phyloP scores from a whole-genome alignment of 1,284 basidiomycete genomes.

The Amylostereum areolatum region DNA sequence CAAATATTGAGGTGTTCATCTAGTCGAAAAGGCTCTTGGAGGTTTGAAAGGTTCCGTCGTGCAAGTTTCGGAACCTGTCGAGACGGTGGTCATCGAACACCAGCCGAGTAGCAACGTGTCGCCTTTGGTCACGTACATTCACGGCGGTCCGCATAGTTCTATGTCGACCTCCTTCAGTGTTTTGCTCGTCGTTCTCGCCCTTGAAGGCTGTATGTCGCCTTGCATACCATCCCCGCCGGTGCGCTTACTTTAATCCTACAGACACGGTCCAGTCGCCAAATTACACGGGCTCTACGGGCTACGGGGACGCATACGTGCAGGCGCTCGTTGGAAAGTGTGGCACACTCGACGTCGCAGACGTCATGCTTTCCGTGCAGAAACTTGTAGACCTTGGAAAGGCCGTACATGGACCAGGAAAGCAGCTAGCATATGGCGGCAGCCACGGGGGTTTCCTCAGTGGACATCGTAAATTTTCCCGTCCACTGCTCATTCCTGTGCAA shows the following conservation, averaged over 20 bases:
- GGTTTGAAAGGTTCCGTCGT: slow-evolving; percentile 35
- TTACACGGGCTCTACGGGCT: slow-evolving; percentile 68
- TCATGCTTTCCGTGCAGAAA: slow-evolving; percentile 46
- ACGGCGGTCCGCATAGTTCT: slow-evolving; percentile 64
- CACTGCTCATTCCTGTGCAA: not conserved
- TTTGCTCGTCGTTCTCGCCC: slow-evolving; percentile 36
- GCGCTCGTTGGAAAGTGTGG: slow-evolving; percentile 54
- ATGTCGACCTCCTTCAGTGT: slow-evolving; percentile 44
- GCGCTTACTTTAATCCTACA: slow-evolving; percentile 16
- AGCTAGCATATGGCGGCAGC: slow-evolving; percentile 60
- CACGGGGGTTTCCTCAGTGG: slow-evolving; percentile 68
- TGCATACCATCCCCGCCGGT: too few species aligned
- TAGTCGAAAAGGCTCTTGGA: slow-evolving; percentile 34
- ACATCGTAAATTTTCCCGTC: slow-evolving; percentile 40
- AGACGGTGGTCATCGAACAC: slow-evolving; percentile 44
- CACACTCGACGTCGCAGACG: slow-evolving; percentile 61
- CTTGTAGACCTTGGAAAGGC: slow-evolving; percentile 44
- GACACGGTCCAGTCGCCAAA: slow-evolving; percentile 59
- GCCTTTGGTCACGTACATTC: slow-evolving; percentile 40
- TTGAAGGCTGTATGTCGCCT: slow-evolving; percentile 51
- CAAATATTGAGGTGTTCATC: not conserved
- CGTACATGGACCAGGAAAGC: slow-evolving; percentile 38
- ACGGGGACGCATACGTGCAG: slow-evolving; percentile 36
- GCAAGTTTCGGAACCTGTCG: slow-evolving; percentile 42
- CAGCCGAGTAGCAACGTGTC: slow-evolving; percentile 18